These are phyloP conservation scores for Russula vinacea DNA, from an alignment of 768 basidiomycete species.

Conservation along the genomic window DNA sequence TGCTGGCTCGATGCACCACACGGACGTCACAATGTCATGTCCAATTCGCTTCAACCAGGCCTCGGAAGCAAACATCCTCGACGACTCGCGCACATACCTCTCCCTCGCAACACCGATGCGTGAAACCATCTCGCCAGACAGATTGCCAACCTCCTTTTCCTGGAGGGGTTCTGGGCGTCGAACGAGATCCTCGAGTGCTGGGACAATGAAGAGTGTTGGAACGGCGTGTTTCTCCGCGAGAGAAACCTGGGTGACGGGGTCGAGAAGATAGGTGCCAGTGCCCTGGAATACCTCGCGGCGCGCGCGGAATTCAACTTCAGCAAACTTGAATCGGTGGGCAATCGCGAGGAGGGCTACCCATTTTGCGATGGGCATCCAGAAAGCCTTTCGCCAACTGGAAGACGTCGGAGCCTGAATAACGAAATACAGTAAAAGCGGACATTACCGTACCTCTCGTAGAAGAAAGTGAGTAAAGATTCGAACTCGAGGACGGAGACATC, in stretches of 20 bases:
- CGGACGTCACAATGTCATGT: background rate
- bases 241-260: background rate
- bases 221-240: conserved; percentile 1
- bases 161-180: background rate
- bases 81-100: conserved; percentile 7
- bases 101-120: conserved; percentile 4
- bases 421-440: background rate
- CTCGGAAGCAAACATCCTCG: background rate
- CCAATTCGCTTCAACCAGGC: background rate
- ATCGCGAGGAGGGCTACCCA: conserved; percentile 15
- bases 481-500: conserved; percentile 5
- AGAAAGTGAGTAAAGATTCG: conserved; percentile 7
- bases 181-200: conserved; percentile 2
- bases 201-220: background rate
- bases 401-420: background rate
- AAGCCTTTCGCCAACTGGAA: conserved; percentile 6
- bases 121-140: conserved; percentile 1
- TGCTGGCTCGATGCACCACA: background rate
- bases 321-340: conserved; percentile 11
- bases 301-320: conserved; percentile 12
- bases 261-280: background rate
- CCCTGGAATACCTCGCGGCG: conserved; percentile 12
- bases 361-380: background rate
- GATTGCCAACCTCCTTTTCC: background rate
- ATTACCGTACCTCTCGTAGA: conserved; percentile 6